Base-by-base conservation (phyloP, 2,329 filamentous ascomycete genomes). In the Nothophaeocryptopus gaeumannii region DNA sequence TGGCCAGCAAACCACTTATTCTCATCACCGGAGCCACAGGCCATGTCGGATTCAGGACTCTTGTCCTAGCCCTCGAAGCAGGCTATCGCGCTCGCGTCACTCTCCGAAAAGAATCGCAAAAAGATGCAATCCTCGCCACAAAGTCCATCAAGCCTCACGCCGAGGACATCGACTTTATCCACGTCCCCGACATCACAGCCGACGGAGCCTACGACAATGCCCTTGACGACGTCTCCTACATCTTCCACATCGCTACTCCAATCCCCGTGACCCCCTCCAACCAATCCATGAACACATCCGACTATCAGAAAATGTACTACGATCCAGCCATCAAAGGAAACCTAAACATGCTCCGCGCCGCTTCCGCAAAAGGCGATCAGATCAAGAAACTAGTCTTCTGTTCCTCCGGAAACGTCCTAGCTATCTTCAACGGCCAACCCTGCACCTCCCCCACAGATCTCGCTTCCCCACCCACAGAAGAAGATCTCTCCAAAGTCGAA, bases 181-280 rank as follows among this genome's bases (percentile, higher is more conserved):
- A 53, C 12, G 46, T 59, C 5, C 54, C 58, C 2, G 58, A 60
- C 8, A 36, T 60, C n/a, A 48, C 38, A 5, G 30, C 38, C 8
- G 16, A 45, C 10, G 47, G 45, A 8, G 50, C 56, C 65, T 55
- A 51, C 34, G 30, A 54, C 11, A 32, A 34, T n/a, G 42, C 40
- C 16, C 50, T 68, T 8, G 15, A 61, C 3, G 58, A 48, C 31
- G 63, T 64, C 9, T 49, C 60, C 7, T 58, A 61, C 40, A 51
- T 67, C 41, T 58, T 66, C 33, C 65, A 67, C 31, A 34, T 67
- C 1, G 66, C 66, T 13, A 63, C 64, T 4, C 63, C 66, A n/a
- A 49, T 66, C 43, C 56, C 58, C 4, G 14, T 13, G 9, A 40
- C n/a, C 7, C 20, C 20, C 7, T 3, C 20, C 20, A 26, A 26